Base-by-base conservation (phyloP, 2,329 filamentous ascomycete species). In the Colletotrichum brevisporum region DNA sequence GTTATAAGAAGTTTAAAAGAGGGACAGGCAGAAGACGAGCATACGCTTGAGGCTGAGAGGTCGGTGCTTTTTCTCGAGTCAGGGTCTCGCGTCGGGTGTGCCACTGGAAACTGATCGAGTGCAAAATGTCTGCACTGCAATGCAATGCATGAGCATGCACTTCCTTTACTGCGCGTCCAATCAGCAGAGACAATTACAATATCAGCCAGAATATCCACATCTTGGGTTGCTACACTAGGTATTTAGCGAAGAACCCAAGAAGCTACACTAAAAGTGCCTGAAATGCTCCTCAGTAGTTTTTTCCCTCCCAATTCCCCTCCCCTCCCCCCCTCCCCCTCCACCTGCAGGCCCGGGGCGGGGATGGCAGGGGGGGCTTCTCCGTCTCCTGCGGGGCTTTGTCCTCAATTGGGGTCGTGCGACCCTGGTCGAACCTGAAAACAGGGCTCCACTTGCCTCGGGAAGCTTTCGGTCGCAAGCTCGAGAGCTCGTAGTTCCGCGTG, bases 381-480 rank as follows among this genome's bases (percentile, higher is more conserved):
- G 53, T 36, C 45, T 54, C 53, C 24, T 50, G 48, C 41, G n/a
- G 54, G 31, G 31, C 31, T 36, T 36, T 36, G 31, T 26, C 10
- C 50, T 31, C 26, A 31, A 31, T 52, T 21, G 21, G 39, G 47
- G 39, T 47, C 63, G 56, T 61, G 9, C 3, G 47, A 41, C 60
- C 66, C 26, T 69, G 62, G 51, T 51, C 60, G 48, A 65, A 13
- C 50, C 54, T 26, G 55, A 21, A 8, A 55, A 62, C 55, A 55
- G 62, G 60, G 43, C 50, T 36, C 31, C 8, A 47, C 15, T 26
- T 48, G 47, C 56, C 56, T 64, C 66, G 69, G 65, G 43, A 58
- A 47, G 59, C 54, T 61, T 70, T 71, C 66, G 69, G 61, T 70
- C 67, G 55, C 66, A 65, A 66, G 66, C 55, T 69, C 41, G 47